Evolutionary conservation across 2,329 filamentous ascomycete genomes (phyloP), one percentile per base, ranked within the genome.

Genomic region (Aureobasidium sp.): DNA sequence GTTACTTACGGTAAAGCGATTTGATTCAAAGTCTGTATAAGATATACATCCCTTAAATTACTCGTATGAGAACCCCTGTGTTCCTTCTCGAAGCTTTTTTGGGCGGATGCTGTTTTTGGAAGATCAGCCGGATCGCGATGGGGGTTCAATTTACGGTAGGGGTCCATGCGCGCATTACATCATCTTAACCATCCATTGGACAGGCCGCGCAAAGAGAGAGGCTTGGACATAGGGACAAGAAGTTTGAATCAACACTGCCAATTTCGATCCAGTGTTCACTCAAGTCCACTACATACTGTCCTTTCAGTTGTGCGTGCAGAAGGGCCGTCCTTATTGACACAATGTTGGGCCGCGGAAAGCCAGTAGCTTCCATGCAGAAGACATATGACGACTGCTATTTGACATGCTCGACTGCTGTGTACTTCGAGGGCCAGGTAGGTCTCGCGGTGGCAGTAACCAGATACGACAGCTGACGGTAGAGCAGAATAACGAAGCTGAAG

Each of bases 361-460:
- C 81, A 65, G 82, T 86, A 72, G 86, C 88, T 75, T 86, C 86
- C 65, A 85, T 97, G 75, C 93, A 97, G 78, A 97, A 96, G 83
- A 96, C 91, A 62, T 97, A 97, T 78, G 93, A 97, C 78, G 91
- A 97, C 75, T 92, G 89, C 75, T 97, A 96, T 77, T 78, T 97
- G 69, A 91, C 88, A 72, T 97, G 92, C 77, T 97, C 92, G 15
- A 97, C 92, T 1, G 93, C 93, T 42, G 90, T 96, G 59, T 97
- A 96, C 77, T 97, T 96, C 75, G 94, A 99, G 78, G 86, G 88
- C 73, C 88, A 95, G 84, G 91, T 44, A 22, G 15, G 53, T 31
- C 47, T n/a, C 31, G n/a, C 22, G 11, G 5, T 5, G 29, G 42
- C 27, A n/a, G 41, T 29, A 9, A 22, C 20, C 17, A 25, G 41